phyloP scores from a whole-genome alignment of 345 rosid species.

The Brassica nigra region DNA sequence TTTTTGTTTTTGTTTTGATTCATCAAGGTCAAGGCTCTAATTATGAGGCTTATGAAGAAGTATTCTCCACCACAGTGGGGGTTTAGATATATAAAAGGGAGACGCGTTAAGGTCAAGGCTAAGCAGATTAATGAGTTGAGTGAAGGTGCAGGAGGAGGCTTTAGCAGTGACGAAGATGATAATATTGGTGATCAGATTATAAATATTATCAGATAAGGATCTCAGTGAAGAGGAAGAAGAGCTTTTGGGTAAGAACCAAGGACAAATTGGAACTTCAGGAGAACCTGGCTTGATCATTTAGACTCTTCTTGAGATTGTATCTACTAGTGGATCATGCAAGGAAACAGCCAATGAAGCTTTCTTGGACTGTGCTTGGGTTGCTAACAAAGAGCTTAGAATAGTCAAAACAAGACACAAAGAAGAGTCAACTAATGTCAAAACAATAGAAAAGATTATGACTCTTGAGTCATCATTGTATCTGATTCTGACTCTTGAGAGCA shows the following conservation, averaged over 20 bases:
- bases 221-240: conserved; percentile 27
- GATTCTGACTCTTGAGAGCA: no score
- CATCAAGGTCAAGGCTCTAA: no score
- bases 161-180: conserved; percentile 26
- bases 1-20: no score
- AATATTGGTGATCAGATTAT: not conserved
- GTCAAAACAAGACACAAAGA: conserved; percentile 1
- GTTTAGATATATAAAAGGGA: conserved; percentile 73
- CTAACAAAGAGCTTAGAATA: not conserved
- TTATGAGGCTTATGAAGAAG: conserved; percentile 54
- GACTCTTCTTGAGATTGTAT: conserved; percentile 27
- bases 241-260: not conserved
- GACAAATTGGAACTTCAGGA: conserved; percentile 12
- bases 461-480: no score
- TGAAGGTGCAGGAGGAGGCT: conserved; percentile 20
- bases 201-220: conserved; percentile 10
- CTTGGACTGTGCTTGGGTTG: conserved; percentile 5
- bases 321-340: not conserved
- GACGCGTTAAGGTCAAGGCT: conserved; percentile 65
- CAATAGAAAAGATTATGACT: no score
- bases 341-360: conserved; percentile 9
- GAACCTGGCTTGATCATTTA: conserved; percentile 20
- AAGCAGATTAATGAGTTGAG: conserved; percentile 47
- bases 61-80: conserved; percentile 83
- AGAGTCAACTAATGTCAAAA: not conserved